These are phyloP conservation scores for Starmerella asiatica DNA, from an alignment of 805 yeast genomes.

Conservation along the genomic window DNA sequence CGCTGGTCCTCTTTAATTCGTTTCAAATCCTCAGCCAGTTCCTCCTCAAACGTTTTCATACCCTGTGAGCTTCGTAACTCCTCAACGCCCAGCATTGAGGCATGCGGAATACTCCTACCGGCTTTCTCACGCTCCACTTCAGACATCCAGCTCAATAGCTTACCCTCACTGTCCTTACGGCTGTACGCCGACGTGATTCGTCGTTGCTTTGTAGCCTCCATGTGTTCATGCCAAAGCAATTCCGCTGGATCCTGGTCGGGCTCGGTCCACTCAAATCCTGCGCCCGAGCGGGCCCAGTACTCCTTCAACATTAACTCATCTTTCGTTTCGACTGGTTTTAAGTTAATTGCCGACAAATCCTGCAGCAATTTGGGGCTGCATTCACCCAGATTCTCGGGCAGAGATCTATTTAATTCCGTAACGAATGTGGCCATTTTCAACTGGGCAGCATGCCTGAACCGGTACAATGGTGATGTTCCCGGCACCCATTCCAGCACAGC, in stretches of 20 bases:
- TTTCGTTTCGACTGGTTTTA: slow-evolving; percentile 38
- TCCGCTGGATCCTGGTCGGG: slow-evolving; percentile 87
- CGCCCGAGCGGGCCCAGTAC: slow-evolving; percentile 79
- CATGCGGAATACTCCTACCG: slow-evolving; percentile 24
- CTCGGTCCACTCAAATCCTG: slow-evolving; percentile 77
- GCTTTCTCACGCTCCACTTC: slow-evolving; percentile 19
- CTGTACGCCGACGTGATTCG: slow-evolving; percentile 20
- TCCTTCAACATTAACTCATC: slow-evolving; percentile 61
- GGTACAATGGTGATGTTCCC: slow-evolving; percentile 49
- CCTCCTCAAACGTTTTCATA: slow-evolving; percentile 14
- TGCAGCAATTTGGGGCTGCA: slow-evolving; percentile 24
- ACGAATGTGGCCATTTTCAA: slow-evolving; percentile 51
- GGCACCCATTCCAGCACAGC: slow-evolving; percentile 46
- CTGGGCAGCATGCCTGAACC: slow-evolving; percentile 56
- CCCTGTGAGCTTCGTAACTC: slow-evolving; percentile 10
- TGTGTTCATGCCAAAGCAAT: slow-evolving; percentile 24
- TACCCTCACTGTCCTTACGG: slow-evolving; percentile 17
- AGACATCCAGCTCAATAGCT: slow-evolving; percentile 22
- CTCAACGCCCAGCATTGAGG: slow-evolving; percentile 25
- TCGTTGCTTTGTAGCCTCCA: slow-evolving; percentile 20
- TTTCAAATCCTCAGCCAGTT: slow-evolving; percentile 12
- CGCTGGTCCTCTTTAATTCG: neutral
- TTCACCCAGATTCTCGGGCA: slow-evolving; percentile 33
- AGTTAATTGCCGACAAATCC: slow-evolving; percentile 25
- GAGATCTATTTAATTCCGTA: slow-evolving; percentile 47